Conservation (phyloP, 345 rosid species). For the Psidium friedrichsthalianum region DNA sequence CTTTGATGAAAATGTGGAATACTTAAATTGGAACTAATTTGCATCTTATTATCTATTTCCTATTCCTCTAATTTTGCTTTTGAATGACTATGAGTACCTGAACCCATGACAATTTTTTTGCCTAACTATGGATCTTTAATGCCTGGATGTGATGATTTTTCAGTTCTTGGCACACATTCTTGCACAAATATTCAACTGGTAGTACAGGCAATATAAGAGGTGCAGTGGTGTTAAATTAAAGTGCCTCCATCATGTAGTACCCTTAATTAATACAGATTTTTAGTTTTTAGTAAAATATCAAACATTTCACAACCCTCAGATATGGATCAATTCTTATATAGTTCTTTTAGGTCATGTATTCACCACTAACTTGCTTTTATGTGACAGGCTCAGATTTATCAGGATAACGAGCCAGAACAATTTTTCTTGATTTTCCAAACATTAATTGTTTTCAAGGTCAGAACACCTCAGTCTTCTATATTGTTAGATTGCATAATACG, state of each 20-base stretch:
- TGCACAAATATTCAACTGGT: not conserved
- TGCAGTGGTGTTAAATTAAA: not conserved
- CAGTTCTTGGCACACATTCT: not conserved
- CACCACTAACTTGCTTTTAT: not conserved
- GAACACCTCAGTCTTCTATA: not conserved
- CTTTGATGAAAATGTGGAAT: not conserved
- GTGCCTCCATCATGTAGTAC: not conserved
- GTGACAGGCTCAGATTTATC: constrained; percentile 48
- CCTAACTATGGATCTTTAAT: not conserved
- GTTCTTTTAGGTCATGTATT: not conserved
- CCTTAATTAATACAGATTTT: not conserved
- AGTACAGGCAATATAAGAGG: not conserved
- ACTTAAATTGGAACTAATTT: not conserved
- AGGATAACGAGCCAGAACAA: constrained; percentile 59
- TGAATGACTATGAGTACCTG: not conserved
- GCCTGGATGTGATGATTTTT: not conserved
- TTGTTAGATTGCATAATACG: not conserved
- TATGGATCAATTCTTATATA: not conserved
- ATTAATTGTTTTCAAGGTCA: constrained; percentile 49
- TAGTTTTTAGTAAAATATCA: not conserved
- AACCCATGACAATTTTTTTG: not conserved
- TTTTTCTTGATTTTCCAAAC: constrained; percentile 49
- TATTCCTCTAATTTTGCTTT: not conserved
- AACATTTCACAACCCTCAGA: not conserved
- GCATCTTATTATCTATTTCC: not conserved